Conservation (phyloP, 2,329 filamentous ascomycete genomes). For the Alternaria hordeiaustralica region DNA sequence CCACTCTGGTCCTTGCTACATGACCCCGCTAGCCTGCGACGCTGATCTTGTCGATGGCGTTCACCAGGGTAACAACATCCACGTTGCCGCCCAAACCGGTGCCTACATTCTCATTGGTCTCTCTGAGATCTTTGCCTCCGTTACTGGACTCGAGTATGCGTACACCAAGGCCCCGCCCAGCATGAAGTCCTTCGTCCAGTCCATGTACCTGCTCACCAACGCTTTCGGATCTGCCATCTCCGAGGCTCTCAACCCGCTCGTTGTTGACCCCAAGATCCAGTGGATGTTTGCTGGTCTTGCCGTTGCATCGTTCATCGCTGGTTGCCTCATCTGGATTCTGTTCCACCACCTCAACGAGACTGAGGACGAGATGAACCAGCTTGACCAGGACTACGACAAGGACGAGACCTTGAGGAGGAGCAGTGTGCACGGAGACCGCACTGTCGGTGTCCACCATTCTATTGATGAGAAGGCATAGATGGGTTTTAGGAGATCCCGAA, state of each 20-base stretch:
- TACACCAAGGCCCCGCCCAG: constrained; percentile 56
- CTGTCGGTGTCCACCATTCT: constrained; percentile 27
- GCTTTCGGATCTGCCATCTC: constrained; percentile 67
- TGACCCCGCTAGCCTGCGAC: constrained; percentile 42
- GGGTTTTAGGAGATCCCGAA: background rate
- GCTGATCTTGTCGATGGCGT: constrained; percentile 39
- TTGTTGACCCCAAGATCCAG: constrained; percentile 69
- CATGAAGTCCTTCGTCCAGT: constrained; percentile 58
- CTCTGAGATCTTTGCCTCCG: constrained; percentile 56
- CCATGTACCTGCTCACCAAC: constrained; percentile 67
- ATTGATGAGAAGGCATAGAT: constrained; percentile 21
- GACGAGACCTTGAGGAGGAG: constrained; percentile 36
- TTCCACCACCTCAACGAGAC: constrained; percentile 48
- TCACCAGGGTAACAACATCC: constrained; percentile 49
- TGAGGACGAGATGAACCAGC: constrained; percentile 47
- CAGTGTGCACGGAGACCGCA: constrained; percentile 30
- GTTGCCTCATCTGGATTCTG: constrained; percentile 45
- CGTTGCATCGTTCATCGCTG: constrained; percentile 37
- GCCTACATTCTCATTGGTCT: constrained; percentile 57
- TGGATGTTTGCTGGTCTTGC: constrained; percentile 63
- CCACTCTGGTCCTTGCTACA: constrained; percentile 60
- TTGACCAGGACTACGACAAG: constrained; percentile 44
- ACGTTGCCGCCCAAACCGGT: constrained; percentile 55
- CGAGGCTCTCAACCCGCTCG: constrained; percentile 67
- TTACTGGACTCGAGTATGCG: constrained; percentile 57